Conservation (phyloP, 2,329 filamentous ascomycete species). For the Claviceps sp. region DNA sequence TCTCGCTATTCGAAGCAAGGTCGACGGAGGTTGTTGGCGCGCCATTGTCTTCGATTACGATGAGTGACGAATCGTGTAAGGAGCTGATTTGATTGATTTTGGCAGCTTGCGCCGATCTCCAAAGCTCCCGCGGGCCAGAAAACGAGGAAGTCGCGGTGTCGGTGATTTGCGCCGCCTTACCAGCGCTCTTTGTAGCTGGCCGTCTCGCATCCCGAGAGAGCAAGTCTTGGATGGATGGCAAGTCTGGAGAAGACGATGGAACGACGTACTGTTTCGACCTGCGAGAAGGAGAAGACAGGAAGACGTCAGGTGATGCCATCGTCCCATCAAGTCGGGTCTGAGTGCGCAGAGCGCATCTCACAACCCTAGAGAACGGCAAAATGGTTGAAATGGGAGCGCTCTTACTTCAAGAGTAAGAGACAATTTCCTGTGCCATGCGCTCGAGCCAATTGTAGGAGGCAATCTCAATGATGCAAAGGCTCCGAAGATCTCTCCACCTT, state of each 20-base stretch:
- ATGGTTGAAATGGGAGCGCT: slow-evolving; percentile 7
- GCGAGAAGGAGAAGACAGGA: slow-evolving; percentile 17
- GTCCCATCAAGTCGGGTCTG: slow-evolving; percentile 13
- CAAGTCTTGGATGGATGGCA: slow-evolving; percentile 39
- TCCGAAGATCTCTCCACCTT: background rate
- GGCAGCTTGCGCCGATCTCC: slow-evolving; percentile 17
- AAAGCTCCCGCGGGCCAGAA: slow-evolving; percentile 27
- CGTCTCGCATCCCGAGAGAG: slow-evolving; percentile 22
- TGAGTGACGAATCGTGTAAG: background rate
- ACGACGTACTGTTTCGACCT: slow-evolving; percentile 18
- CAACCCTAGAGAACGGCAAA: slow-evolving; percentile 15
- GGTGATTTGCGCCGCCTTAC: slow-evolving; percentile 23
- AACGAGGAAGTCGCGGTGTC: slow-evolving; percentile 23
- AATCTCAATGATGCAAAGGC: too few relatives aligned
- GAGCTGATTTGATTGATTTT: slow-evolving; percentile 1
- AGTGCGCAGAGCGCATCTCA: slow-evolving; percentile 36
- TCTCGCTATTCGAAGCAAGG: background rate
- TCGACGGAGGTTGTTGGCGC: slow-evolving; percentile 1
- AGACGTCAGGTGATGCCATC: slow-evolving; percentile 22
- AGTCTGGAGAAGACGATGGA: slow-evolving; percentile 38
- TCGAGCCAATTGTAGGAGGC: too few relatives aligned
- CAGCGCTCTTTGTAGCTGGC: slow-evolving; percentile 22
- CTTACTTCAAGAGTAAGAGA: background rate
- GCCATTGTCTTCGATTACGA: slow-evolving; percentile 2
- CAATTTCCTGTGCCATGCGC: background rate